A percentile compares a stretch with the other conserved stretches of the same genome.
Conservation (phyloP, 768 basidiomycete species). For the Pulveroboletus sp. region DNA sequence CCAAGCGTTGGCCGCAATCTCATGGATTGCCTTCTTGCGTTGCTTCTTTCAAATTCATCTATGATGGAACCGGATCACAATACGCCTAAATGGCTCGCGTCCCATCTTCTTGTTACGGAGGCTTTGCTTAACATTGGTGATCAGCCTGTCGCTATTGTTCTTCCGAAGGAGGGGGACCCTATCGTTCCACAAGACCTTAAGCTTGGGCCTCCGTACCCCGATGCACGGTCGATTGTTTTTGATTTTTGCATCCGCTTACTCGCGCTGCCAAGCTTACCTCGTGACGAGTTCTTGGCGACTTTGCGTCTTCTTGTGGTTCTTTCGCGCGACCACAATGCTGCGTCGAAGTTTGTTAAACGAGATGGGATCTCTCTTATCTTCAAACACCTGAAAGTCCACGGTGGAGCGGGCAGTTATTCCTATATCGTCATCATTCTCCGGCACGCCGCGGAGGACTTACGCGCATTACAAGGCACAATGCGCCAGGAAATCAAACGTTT, state of each 20-base stretch:
- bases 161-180: constrained; percentile 72
- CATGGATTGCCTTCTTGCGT: constrained; percentile 65
- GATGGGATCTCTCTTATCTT: constrained; percentile 67
- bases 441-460: constrained; percentile 81
- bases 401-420: constrained; percentile 68
- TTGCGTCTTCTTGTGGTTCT: constrained; percentile 83
- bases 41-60: constrained; percentile 57
- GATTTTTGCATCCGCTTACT: constrained; percentile 77
- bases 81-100: constrained; percentile 84
- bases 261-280: constrained; percentile 56
- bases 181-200: constrained; percentile 49
- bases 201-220: constrained; percentile 58
- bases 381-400: constrained; percentile 56
- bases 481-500: constrained; percentile 79
- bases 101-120: constrained; percentile 83
- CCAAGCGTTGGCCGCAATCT: constrained; percentile 53
- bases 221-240: constrained; percentile 67
- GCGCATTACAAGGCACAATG: constrained; percentile 69
- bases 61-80: constrained; percentile 50
- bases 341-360: constrained; percentile 63
- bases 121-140: constrained; percentile 75
- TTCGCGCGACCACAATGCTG: constrained; percentile 67
- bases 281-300: constrained; percentile 80
- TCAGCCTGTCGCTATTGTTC: constrained; percentile 59
- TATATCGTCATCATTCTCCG: constrained; percentile 89